Evolutionary conservation across 2,329 filamentous ascomycete species (phyloP).

Genomic region (Nemania bipapillata): DNA sequence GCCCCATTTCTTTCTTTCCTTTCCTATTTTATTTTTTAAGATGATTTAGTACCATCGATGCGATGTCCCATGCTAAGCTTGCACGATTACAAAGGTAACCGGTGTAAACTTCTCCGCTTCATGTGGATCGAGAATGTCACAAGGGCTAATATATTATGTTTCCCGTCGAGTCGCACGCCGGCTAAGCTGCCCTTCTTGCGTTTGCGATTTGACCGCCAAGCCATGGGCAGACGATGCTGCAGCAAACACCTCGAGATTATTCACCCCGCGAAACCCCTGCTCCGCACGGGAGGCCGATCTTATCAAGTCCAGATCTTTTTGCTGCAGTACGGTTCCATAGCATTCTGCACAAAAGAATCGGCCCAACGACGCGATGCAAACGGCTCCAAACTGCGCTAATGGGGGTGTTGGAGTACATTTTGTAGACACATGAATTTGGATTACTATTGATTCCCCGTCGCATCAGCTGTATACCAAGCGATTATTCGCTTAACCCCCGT

Average conservation of each 20-base stretch:
- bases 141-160: slow-evolving; percentile 28
- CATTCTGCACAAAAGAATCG: slow-evolving; percentile 1
- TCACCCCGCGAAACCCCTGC: slow-evolving; percentile 23
- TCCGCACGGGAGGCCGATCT: slow-evolving; percentile 22
- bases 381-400: slow-evolving; percentile 9
- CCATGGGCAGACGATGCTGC: slow-evolving; percentile 22
- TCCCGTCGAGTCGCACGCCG: slow-evolving; percentile 25
- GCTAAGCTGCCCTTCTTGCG: slow-evolving; percentile 24
- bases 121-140: slow-evolving; percentile 30
- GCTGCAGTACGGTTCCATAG: neutral
- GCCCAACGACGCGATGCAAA: slow-evolving; percentile 18
- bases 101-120: slow-evolving; percentile 20
- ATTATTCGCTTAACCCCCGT: slow-evolving; percentile 14
- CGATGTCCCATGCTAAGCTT: neutral
- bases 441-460: slow-evolving; percentile 3
- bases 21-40: neutral
- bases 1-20: neutral
- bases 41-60: neutral
- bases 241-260: slow-evolving; percentile 19
- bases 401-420: slow-evolving; percentile 8
- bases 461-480: slow-evolving; percentile 3
- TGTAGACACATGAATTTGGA: slow-evolving; percentile 16
- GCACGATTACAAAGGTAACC: slow-evolving; percentile 4
- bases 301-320: neutral
- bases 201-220: slow-evolving; percentile 27